Evolutionary conservation across 2,329 filamentous ascomycete species (phyloP).

Genomic region (Ceratocystis lukuohia): DNA sequence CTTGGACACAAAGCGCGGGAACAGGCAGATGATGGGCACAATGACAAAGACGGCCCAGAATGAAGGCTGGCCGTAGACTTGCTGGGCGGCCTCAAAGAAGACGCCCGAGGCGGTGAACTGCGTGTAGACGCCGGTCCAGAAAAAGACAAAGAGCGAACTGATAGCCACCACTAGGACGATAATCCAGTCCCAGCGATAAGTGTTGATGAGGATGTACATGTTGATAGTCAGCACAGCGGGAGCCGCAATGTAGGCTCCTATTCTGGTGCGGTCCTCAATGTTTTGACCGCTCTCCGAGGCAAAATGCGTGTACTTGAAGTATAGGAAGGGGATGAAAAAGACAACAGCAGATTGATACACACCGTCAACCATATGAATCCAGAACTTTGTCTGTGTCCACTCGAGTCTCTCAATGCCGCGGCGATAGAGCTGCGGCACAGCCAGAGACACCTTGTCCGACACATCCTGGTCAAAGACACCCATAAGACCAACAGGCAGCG

Average conservation of each 20-base stretch:
- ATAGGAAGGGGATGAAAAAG: constrained; percentile 86
- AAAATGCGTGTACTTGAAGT: constrained; percentile 49
- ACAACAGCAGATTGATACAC: constrained; percentile 87
- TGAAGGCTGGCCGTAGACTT: constrained; percentile 66
- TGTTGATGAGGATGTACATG: constrained; percentile 87
- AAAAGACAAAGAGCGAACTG: constrained; percentile 78
- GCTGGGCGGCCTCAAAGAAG: constrained; percentile 63
- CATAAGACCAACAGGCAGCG: constrained; percentile 85
- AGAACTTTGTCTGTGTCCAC: constrained; percentile 94
- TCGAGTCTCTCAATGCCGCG: constrained; percentile 90
- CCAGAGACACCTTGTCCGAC: constrained; percentile 81
- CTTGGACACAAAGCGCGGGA: constrained; percentile 80
- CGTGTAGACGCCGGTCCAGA: constrained; percentile 85
- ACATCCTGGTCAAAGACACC: constrained; percentile 96
- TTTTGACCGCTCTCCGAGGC: constrained; percentile 59
- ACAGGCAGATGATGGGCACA: constrained; percentile 66
- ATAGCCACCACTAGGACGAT: constrained; percentile 70
- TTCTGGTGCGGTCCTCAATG: constrained; percentile 64
- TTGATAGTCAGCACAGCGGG: constrained; percentile 83
- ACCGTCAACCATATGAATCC: constrained; percentile 92
- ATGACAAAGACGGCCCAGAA: constrained; percentile 82
- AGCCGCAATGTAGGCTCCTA: constrained; percentile 77
- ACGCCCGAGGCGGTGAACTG: constrained; percentile 34
- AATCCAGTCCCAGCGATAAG: constrained; percentile 96
- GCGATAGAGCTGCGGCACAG: constrained; percentile 88